phyloP scores from a whole-genome alignment of 2,329 filamentous ascomycete genomes.

The Colletotrichum spaethianum region DNA sequence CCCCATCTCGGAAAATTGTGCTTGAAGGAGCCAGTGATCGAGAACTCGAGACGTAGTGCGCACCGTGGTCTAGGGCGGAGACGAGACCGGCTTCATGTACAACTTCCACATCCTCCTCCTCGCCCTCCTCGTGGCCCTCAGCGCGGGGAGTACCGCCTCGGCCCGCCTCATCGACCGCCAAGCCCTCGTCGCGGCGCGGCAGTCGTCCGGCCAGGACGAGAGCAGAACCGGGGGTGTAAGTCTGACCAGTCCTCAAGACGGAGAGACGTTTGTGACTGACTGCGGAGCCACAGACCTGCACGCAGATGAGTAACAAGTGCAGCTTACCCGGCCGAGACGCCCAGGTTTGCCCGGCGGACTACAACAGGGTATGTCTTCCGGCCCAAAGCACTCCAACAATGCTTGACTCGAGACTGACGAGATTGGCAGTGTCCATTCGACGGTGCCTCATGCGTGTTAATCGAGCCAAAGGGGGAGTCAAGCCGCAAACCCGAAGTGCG shows the following conservation, averaged over 20 bases:
- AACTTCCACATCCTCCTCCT: constrained; percentile 1
- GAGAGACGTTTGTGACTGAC: background rate
- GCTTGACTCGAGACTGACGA: constrained; percentile 9
- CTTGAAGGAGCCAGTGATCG: background rate
- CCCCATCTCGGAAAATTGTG: background rate
- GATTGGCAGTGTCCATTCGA: constrained; percentile 33
- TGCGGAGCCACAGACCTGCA: constrained; percentile 17
- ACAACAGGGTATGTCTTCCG: constrained; percentile 27
- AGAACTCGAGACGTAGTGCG: background rate
- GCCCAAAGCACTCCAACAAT: background rate
- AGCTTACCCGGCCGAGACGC: constrained; percentile 24
- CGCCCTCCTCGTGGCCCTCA: constrained; percentile 1
- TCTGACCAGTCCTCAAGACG: background rate
- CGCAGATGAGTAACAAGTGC: constrained; percentile 38
- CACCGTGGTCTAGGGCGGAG: background rate
- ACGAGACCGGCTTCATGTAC: constrained; percentile 9
- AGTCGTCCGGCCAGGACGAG: constrained; percentile 28
- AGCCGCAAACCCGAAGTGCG: constrained; percentile 32
- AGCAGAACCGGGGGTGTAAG: constrained; percentile 33
- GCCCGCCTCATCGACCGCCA: constrained; percentile 11
- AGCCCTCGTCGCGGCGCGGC: constrained; percentile 11
- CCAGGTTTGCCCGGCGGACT: constrained; percentile 36
- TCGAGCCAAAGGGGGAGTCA: constrained; percentile 38
- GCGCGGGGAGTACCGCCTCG: constrained; percentile 7
- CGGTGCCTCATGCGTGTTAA: constrained; percentile 29